Evolutionary conservation across 441 rosid genomes (phyloP).

Genomic region (Eutrema salsugineum): DNA sequence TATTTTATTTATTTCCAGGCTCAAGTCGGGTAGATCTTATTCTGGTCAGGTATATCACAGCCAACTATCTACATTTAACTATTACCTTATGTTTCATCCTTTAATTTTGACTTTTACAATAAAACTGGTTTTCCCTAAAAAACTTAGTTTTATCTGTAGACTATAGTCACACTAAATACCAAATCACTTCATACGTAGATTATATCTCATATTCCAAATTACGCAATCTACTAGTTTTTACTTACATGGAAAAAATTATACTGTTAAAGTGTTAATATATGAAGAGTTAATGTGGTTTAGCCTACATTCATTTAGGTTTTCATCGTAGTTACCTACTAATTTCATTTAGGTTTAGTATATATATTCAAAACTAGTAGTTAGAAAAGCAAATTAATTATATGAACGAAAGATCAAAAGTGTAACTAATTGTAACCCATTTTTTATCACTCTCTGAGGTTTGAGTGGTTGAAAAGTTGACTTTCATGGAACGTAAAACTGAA

Average conservation of each 20-base stretch:
- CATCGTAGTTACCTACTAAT: background rate
- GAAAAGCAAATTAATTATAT: background rate
- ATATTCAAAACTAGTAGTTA: background rate
- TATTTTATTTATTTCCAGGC: background rate
- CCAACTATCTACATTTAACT: background rate
- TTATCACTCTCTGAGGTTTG: background rate
- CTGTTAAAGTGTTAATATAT: background rate
- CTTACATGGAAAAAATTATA: background rate
- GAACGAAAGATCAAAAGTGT: background rate
- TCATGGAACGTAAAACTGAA: background rate
- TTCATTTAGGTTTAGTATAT: background rate
- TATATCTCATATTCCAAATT: background rate
- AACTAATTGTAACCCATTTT: background rate
- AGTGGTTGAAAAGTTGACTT: background rate
- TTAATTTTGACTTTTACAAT: background rate
- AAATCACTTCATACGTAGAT: background rate
- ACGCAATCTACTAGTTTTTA: background rate
- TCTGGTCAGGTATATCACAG: conserved; percentile 23
- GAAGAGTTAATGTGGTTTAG: background rate
- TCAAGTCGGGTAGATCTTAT: conserved; percentile 25
- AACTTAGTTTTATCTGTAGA: background rate
- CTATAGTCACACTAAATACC: background rate
- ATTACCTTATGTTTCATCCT: background rate
- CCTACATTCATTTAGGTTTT: background rate
- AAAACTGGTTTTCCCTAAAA: background rate